Percentiles rank a stretch among this genome's conserved stretches.
phyloP scores from a whole-genome alignment of 305 asterid genomes.

The Solanum aculeatissimum region DNA sequence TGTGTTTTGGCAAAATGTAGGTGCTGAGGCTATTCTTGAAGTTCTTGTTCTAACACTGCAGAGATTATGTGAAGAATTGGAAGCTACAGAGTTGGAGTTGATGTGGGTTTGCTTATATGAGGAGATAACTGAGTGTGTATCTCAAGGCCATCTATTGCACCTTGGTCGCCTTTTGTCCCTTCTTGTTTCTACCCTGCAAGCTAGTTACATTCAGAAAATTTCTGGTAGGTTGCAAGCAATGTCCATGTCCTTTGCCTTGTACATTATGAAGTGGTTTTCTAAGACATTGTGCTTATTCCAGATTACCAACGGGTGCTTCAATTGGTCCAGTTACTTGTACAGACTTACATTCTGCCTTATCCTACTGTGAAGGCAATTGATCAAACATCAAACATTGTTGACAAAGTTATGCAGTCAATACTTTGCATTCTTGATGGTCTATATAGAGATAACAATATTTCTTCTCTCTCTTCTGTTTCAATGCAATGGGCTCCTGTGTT shows the following conservation, averaged over 20 bases:
- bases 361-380: constrained; percentile 20
- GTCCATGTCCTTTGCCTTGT: not conserved
- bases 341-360: constrained; percentile 35
- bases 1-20: constrained; percentile 25
- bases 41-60: constrained; percentile 48
- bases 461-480: constrained; percentile 30
- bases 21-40: constrained; percentile 47
- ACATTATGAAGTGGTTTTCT: not conserved
- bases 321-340: constrained; percentile 45
- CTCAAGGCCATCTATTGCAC: constrained; percentile 27
- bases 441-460: constrained; percentile 24
- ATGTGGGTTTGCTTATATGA: constrained; percentile 47
- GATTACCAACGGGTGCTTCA: constrained; percentile 45
- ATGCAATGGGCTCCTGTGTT: constrained; percentile 60
- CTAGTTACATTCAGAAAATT: constrained; percentile 33
- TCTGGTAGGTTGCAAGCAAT: constrained; percentile 44
- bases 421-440: constrained; percentile 64
- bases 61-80: constrained; percentile 54
- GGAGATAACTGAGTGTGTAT: constrained; percentile 35
- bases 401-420: constrained; percentile 50
- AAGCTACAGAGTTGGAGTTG: constrained; percentile 31
- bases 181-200: constrained; percentile 48
- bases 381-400: constrained; percentile 32
- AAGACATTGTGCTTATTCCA: constrained; percentile 16
- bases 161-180: constrained; percentile 49